Base-by-base conservation (phyloP, 2,329 filamentous ascomycete species). In the Pezicula neosporulosa region DNA sequence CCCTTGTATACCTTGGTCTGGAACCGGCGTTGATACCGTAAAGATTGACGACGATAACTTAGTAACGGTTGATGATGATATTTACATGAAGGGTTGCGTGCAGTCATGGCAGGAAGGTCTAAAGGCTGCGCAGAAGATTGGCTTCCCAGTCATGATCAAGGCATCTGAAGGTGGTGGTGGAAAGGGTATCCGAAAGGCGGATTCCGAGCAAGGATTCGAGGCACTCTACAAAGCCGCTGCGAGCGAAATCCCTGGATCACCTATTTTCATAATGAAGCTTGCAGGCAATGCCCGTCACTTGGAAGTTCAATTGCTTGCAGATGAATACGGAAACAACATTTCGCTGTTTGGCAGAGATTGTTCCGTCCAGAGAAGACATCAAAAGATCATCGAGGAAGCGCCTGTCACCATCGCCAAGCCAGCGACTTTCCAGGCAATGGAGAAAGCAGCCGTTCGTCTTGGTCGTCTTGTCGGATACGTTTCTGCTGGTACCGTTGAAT, bases 201-300 rank as follows among this genome's bases (percentile, higher is more conserved):
- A 90, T 56, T 78, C 78, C 55, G 92, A 96, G 69, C 87, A 93
- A 39, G 85, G 88, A 57, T 99, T 99, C 65, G 80, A 87, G 67
- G 78, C 80, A 61, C 78, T 97, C 43, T 99, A 97, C 81, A 94
- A 95, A 72, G 94, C 93, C 43, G 94, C 95, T 19, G 92, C 94
- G 5, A 96, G 87, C 71, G 95, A 99, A 72, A 97, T 99, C 61
- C 95, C 94, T 10, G 95, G 95, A 44, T 99, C 94, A 28, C 94
- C 95, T 61, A 99, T 99, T 73, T 99, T 99, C 81, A 96, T 99
- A 76, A 99, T 99, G 94, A 97, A 99, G 83, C 79, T 99, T 57
- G 94, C 94, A 46, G 94, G 93, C 62, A 96, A 96, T 68, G 94
- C 94, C 38, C 82, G 94, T 62, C 94, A 99, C 81, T 78, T 99